phyloP scores from a whole-genome alignment of 257 asterid genomes.

The Striga asiatica region DNA sequence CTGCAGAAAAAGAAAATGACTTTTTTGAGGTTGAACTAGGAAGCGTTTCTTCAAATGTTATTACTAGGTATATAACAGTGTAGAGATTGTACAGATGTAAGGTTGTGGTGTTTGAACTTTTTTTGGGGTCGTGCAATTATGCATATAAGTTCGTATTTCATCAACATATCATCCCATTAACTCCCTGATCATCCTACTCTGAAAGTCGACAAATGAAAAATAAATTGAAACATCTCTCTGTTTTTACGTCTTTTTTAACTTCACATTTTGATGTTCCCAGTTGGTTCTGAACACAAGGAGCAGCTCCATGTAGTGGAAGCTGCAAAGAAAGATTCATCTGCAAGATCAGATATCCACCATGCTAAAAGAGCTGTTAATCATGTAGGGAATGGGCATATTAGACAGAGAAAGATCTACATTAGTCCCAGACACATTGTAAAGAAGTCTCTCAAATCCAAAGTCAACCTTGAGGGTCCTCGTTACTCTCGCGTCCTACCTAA shows the following conservation, averaged over 20 bases:
- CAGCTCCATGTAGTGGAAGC: slow-evolving; percentile 21
- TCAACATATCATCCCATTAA: background rate
- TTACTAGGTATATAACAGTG: background rate
- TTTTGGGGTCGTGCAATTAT: background rate
- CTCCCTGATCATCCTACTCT: background rate
- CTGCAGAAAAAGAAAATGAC: background rate
- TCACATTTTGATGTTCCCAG: slow-evolving; percentile 3
- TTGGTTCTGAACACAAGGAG: slow-evolving; percentile 31
- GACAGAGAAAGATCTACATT: slow-evolving; percentile 20
- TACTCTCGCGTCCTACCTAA: slow-evolving; percentile 36
- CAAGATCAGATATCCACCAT: slow-evolving; percentile 13
- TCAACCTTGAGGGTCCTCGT: slow-evolving; percentile 37
- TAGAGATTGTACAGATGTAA: background rate
- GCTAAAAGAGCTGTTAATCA: slow-evolving; percentile 18
- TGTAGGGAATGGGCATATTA: slow-evolving; percentile 16
- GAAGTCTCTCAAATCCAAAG: slow-evolving; percentile 25
- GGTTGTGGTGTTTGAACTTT: slow-evolving; percentile 1
- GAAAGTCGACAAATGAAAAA: background rate
- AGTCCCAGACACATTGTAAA: slow-evolving; percentile 24
- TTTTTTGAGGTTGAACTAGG: background rate
- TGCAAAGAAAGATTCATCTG: slow-evolving; percentile 18
- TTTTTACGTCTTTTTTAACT: background rate
- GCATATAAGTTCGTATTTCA: background rate
- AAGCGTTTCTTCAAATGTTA: slow-evolving; percentile 1
- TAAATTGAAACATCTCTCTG: background rate